Evolutionary conservation across 2,329 filamentous ascomycete genomes (phyloP), one percentile per base, ranked within the genome.

Genomic region (Fusarium secorum): DNA sequence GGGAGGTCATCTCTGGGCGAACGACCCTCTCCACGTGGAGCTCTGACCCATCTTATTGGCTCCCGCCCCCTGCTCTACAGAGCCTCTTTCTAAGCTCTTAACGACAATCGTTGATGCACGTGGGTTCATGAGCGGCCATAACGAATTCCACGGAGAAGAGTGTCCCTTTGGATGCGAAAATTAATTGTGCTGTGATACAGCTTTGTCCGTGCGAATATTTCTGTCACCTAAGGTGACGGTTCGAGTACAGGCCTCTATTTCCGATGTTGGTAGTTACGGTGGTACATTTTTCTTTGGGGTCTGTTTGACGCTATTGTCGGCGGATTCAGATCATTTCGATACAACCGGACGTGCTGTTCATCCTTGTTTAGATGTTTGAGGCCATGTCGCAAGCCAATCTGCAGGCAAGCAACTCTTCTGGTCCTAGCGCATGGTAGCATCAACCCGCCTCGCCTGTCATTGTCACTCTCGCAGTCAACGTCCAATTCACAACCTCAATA

Each of bases 11-110:
- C 41, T 57, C 48, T 68, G 30, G 28, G 41, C 70, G 60, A 72
- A 71, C 70, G 45, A 38, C n/a, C 20, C 20, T 32, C 59, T 67
- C 53, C 70, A 72, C 70, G 70, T 72, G 70, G 57, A 42, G 18
- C 9, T 13, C 6, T 20, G 6, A 4, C 3, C 35, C 17, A 38
- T 62, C 41, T 62, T 2, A 72, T 73, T 72, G 66, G 70, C 44
- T 35, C 33, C 5, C 9, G 5, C 0, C 36, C 32, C 60, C 30
- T 42, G 53, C 8, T 3, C 10, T 0, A 36, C 14, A 68, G 59
- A 72, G 56, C 70, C 53, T 67, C 69, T 38, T 17, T 24, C 18
- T n/a, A n/a, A 58, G 57, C 55, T 35, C 67, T 54, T 61, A 53
- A 73, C 66, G 48, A 68, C 70, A 57, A 64, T 48, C 28, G 17